Base-by-base conservation (phyloP, 495 filamentous ascomycete genomes). In the Collariella sp. region DNA sequence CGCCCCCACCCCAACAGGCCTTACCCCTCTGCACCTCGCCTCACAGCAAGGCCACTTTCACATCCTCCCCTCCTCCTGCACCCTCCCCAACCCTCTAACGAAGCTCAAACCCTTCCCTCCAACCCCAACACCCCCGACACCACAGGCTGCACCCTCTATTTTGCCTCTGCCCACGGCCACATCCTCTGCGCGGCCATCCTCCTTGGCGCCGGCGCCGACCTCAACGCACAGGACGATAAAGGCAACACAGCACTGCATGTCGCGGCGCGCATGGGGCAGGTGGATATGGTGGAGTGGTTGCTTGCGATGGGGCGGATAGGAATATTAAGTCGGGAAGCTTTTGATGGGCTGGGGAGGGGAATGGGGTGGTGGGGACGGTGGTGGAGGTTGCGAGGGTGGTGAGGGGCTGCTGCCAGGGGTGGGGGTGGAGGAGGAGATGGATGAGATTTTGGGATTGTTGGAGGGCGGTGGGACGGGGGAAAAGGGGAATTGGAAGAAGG, bases 171-270 rank as follows among this genome's bases (percentile, higher is more conserved):
- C 5, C 11, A 19, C 13, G 58, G 58, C 5, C 49, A 57, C 16
- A 12, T 54, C 15, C 22, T 46, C 15, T 33, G 20, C 18, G 54
- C 58, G 26, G 10, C 40, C 1, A 46, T 45, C 31, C 54, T 61
- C 4, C 44, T 54, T 1, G 58, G 38, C 4, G 12, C 12, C 11
- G 58, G 54, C 7, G 53, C 46, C 1, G 54, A 57, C 26, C 50
- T 57, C 46, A 53, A 61, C 18, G 18, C 23, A 3, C 49, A 10
- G 15, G 54, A 54, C 22, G n/a, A 11, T 0, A 49, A 47, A 11
- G 39, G 45, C 9, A 57, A 56, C 19, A 57, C 58, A 12, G 43
- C 58, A 24, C 49, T 61, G 7, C 58, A 61, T 33, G 50, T 20
- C 13, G 54, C 50, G 18, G 53, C 45, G 13, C 50, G 50, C 26